A percentile compares a stretch with the other conserved stretches of the same genome.
These are phyloP conservation scores for Persicaria maculosa DNA, from an alignment of 148 eudicot species.

Conservation along the genomic window DNA sequence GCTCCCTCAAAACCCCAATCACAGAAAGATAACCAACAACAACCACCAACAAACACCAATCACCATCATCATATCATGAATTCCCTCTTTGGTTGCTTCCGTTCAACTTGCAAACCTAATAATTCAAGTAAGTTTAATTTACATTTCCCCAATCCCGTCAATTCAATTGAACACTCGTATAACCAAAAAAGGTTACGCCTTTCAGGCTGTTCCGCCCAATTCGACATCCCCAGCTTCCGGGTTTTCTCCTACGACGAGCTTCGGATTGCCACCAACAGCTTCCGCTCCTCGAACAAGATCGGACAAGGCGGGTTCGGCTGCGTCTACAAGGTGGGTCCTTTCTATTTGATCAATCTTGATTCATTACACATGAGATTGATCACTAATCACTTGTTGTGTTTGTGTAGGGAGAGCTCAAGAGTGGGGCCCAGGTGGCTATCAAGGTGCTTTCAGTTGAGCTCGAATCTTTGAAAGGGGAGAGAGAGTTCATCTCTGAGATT, in stretches of 20 bases:
- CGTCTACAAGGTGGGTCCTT: slow-evolving; percentile 45
- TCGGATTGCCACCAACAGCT: slow-evolving; percentile 36
- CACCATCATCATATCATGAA: background rate
- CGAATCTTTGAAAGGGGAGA: slow-evolving; percentile 58
- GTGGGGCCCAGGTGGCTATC: slow-evolving; percentile 49
- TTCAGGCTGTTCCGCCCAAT: background rate
- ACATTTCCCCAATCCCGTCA: background rate
- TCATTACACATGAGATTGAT: too few species aligned
- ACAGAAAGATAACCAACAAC: background rate
- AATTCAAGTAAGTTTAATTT: background rate
- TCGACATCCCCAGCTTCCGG: background rate
- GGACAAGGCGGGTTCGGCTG: slow-evolving; percentile 64
- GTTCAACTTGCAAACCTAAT: background rate
- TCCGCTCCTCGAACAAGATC: slow-evolving; percentile 39
- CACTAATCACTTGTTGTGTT: background rate
- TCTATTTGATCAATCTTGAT: background rate
- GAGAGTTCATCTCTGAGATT: slow-evolving; percentile 62
- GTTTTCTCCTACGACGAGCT: slow-evolving; percentile 26
- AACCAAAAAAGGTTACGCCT: background rate
- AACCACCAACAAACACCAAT: background rate
- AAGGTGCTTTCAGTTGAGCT: slow-evolving; percentile 54
- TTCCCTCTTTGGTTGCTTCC: slow-evolving; percentile 4
- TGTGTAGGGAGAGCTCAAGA: slow-evolving; percentile 46
- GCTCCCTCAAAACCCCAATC: background rate
- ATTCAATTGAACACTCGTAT: background rate